Conservation (phyloP, 2,329 filamentous ascomycete genomes). For the Aspergillus persii region DNA sequence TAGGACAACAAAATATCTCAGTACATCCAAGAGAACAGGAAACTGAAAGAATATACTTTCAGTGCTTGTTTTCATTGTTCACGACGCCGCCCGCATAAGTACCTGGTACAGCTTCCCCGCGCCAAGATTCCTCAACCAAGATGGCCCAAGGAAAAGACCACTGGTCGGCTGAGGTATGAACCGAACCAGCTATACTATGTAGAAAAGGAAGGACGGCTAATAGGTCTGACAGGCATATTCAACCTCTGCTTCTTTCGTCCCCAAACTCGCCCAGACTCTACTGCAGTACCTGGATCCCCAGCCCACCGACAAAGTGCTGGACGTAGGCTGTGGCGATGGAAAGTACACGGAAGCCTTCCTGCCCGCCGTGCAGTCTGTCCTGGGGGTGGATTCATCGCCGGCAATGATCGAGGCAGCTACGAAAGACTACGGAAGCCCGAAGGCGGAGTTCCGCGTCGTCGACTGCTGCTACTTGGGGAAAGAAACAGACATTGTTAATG, state of each 20-base stretch:
- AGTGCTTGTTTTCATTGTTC: no score
- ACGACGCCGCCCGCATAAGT: no score
- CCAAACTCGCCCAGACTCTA: conserved; percentile 59
- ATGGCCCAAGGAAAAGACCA: conserved; percentile 28
- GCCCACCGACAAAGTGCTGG: conserved; percentile 58
- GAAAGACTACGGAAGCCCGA: conserved; percentile 37
- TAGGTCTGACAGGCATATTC: conserved; percentile 51
- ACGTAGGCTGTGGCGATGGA: conserved; percentile 65
- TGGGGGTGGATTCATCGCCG: conserved; percentile 59
- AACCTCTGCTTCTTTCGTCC: conserved; percentile 62
- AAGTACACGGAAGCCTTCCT: conserved; percentile 57
- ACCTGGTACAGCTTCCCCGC: neutral
- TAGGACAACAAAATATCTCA: no score
- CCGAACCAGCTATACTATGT: neutral
- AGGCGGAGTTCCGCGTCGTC: conserved; percentile 30
- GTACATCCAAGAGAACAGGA: neutral
- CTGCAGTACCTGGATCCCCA: conserved; percentile 59
- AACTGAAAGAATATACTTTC: neutral
- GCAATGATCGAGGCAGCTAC: conserved; percentile 58
- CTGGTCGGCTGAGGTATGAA: conserved; percentile 39
- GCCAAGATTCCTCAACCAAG: neutral
- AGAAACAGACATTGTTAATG: conserved; percentile 23
- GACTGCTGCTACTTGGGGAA: conserved; percentile 37
- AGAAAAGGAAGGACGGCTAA: neutral
- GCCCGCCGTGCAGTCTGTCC: conserved; percentile 49